phyloP scores from a whole-genome alignment of 2,329 filamentous ascomycete genomes.

The Paradendryphiella salina region DNA sequence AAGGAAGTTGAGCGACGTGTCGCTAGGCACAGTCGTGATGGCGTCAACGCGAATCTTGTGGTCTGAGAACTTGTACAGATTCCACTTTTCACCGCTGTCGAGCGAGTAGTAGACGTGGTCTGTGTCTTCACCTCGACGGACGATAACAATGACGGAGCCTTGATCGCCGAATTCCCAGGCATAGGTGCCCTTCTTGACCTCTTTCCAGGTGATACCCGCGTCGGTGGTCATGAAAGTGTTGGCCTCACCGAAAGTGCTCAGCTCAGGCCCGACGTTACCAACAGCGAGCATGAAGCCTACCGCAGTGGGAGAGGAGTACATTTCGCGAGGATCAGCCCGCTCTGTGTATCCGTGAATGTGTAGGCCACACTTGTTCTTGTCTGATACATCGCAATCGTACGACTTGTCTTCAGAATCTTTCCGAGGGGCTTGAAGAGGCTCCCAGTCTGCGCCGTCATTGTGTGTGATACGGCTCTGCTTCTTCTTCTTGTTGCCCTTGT shows the following conservation, averaged over 20 bases:
- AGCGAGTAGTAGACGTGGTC: conserved; percentile 73
- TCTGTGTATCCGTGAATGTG: conserved; percentile 97
- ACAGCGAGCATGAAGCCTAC: conserved; percentile 88
- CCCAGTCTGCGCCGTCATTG: conserved; percentile 92
- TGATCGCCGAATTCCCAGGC: conserved; percentile 96
- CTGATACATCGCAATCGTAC: conserved; percentile 68
- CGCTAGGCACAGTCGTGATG: conserved; percentile 85
- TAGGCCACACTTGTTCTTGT: conserved; percentile 71
- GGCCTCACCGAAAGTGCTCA: conserved; percentile 69
- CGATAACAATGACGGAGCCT: conserved; percentile 88
- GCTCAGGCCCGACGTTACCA: conserved; percentile 81
- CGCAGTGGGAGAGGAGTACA: conserved; percentile 84
- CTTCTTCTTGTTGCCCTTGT: conserved; percentile 70
- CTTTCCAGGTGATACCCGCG: conserved; percentile 85
- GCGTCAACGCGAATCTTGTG: conserved; percentile 71
- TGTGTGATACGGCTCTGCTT: conserved; percentile 92
- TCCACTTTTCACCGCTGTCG: conserved; percentile 82
- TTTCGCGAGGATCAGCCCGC: conserved; percentile 76
- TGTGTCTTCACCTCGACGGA: conserved; percentile 69
- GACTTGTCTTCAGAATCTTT: conserved; percentile 71
- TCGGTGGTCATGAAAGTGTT: conserved; percentile 91
- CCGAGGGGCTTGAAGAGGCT: conserved; percentile 70
- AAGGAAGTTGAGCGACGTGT: conserved; percentile 87
- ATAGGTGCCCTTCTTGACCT: conserved; percentile 83
- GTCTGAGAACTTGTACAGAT: conserved; percentile 71